Conservation (phyloP, 768 basidiomycete genomes). For the Suillus weaverae region DNA sequence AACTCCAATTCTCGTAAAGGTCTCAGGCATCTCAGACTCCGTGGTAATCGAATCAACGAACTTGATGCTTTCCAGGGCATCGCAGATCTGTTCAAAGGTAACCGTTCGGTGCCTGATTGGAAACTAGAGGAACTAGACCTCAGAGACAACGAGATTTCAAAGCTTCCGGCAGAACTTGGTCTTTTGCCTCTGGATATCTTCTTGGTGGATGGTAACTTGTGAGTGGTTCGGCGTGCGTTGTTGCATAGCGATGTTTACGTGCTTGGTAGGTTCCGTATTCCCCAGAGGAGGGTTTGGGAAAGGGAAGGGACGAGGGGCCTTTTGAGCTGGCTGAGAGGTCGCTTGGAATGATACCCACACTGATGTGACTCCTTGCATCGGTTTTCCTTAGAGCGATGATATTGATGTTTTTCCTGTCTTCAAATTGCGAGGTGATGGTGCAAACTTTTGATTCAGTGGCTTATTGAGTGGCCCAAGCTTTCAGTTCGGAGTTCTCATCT, state of each 20-base stretch:
- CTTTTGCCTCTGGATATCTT: conserved; percentile 77
- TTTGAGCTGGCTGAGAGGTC: conserved; percentile 73
- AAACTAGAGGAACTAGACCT: conserved; percentile 81
- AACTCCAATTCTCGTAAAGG: conserved; percentile 1
- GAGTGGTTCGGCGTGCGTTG: conserved; percentile 32
- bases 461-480: background rate
- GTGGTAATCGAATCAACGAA: conserved; percentile 65
- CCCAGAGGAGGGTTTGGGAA: conserved; percentile 81
- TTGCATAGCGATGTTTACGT: background rate
- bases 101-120: conserved; percentile 65
- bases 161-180: conserved; percentile 68
- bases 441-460: background rate
- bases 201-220: conserved; percentile 84
- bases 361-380: background rate
- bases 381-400: background rate
- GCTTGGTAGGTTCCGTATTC: conserved; percentile 71
- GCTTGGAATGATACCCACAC: conserved; percentile 51
- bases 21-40: conserved; percentile 62
- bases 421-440: background rate
- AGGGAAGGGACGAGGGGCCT: conserved; percentile 83
- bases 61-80: conserved; percentile 63
- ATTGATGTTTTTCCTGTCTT: background rate
- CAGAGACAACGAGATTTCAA: conserved; percentile 77
- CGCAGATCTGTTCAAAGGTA: conserved; percentile 65
- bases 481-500: background rate